Evolutionary conservation across 306 rosid species (phyloP), one percentile per base, ranked within the genome.

Genomic region (Crotalaria pallida): DNA sequence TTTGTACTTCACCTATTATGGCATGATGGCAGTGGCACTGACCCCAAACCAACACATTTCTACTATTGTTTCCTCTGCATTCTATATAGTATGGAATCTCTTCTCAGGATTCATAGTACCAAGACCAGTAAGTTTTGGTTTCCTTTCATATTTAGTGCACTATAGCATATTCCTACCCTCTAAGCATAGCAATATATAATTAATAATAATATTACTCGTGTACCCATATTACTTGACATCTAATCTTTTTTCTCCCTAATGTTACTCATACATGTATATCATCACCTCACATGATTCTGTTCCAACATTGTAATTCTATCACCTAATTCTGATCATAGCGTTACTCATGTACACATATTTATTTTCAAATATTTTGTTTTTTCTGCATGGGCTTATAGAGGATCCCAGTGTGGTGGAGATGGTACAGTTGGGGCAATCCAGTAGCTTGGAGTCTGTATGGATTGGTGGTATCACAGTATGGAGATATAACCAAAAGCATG

Each of bases 391-490:
- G 21, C 13, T 38, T 44, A 74, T 65, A 86, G 91, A 83, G 77
- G 13, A 86, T 86, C 40, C 91, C 91, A 24, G 63, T 81, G n/a
- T 78, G 83, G 86, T 82, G 90, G 90, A 86, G 86, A 34, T 86
- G 91, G 88, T 86, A 79, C 70, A 73, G 72, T 55, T 86, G 88
- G 86, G 43, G 9, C 24, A 83, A 85, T 65, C 91, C 88, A 9
- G 53, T 83, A 3, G 81, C 84, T 22, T 86, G 88, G 91, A 86
- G 82, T 68, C 76, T 86, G 84, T 86, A 81, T 62, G 91, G 91
- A 57, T 77, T 86, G 69, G 86, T 84, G 15, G 64, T 72, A 60
- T 83, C 91, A 61, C 90, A 86, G 67, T 86, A 64, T 79, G 90
- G 88, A 69, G 84, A 86, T 61, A 3, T 86, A 16, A 61, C 56